These are phyloP conservation scores for Ascochyta koolunga DNA, from an alignment of 2,329 filamentous ascomycete species.

Conservation along the genomic window DNA sequence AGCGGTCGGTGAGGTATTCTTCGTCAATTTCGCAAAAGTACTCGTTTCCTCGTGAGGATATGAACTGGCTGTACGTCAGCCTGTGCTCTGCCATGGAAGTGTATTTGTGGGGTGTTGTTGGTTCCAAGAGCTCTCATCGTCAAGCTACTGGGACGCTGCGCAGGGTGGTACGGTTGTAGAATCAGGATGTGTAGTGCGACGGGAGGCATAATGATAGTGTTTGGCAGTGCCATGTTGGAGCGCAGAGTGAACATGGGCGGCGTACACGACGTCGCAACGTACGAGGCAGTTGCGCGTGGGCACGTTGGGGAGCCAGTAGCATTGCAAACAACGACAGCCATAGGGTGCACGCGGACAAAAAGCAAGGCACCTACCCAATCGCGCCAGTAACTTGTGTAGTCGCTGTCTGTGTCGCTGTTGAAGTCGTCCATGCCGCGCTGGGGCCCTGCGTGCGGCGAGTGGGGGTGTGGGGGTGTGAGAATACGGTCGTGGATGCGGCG, in stretches of 20 bases:
- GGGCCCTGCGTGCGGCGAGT: conserved; percentile 2
- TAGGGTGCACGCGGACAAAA: not conserved
- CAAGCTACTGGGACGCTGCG: not conserved
- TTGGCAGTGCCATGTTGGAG: not conserved
- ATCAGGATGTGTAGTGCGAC: not conserved
- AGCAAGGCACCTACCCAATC: conserved; percentile 81
- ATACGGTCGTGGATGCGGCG: not conserved
- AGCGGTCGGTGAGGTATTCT: conserved; percentile 96
- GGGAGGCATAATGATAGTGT: not conserved
- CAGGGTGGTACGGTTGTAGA: not conserved
- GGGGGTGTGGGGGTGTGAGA: too few relatives aligned
- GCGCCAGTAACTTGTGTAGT: conserved; percentile 99
- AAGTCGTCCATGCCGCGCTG: conserved; percentile 83
- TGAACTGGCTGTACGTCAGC: conserved; percentile 69
- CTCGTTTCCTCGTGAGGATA: conserved; percentile 95
- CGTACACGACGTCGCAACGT: not conserved
- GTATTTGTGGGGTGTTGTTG: not conserved
- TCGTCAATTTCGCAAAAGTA: conserved; percentile 99
- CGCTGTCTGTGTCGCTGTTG: conserved; percentile 95
- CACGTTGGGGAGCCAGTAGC: not conserved
- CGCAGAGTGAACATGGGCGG: conserved; percentile 2
- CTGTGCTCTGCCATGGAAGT: not conserved
- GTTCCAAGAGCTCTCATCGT: not conserved
- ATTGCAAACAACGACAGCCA: not conserved
- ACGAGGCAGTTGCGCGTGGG: not conserved